phyloP scores from a whole-genome alignment of 177 flowering plant genomes.

The Vitis hybrid region DNA sequence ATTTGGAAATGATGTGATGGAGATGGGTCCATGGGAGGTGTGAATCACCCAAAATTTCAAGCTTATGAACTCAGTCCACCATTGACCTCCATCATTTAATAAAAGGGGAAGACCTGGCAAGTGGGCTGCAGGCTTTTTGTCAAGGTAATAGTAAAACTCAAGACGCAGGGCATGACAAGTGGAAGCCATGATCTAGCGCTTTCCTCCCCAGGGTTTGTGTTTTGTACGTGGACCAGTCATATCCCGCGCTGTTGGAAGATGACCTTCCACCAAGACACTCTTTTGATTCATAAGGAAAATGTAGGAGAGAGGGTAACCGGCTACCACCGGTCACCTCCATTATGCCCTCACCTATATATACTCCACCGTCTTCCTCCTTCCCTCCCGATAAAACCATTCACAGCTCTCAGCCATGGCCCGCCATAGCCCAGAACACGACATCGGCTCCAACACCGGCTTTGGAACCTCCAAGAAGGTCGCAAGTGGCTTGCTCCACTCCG shows the following conservation, averaged over 20 bases:
- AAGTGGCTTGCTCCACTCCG: slow-evolving; percentile 28
- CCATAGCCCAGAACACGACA: neutral
- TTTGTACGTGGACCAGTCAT: neutral
- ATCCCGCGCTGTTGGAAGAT: neutral
- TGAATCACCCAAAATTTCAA: slow-evolving; percentile 6
- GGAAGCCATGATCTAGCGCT: neutral
- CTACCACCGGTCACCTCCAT: slow-evolving; percentile 2
- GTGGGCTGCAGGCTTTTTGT: neutral
- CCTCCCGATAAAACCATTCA: neutral
- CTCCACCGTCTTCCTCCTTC: neutral
- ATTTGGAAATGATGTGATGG: neutral
- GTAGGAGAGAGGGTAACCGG: neutral
- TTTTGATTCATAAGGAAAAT: too few relatives aligned
- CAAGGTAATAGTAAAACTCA: too few relatives aligned
- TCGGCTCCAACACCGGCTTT: slow-evolving; percentile 1
- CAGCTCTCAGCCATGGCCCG: neutral
- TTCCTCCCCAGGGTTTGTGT: neutral
- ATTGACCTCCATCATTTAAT: neutral
- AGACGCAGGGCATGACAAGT: neutral
- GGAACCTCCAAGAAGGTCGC: slow-evolving; percentile 10
- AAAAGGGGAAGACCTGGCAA: neutral
- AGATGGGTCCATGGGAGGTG: slow-evolving; percentile 5
- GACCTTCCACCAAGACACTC: neutral
- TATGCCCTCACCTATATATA: slow-evolving; percentile 2
- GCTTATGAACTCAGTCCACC: neutral